Evolutionary conservation across 2,329 filamentous ascomycete genomes (phyloP).

Genomic region (Raffaelea albimanens): DNA sequence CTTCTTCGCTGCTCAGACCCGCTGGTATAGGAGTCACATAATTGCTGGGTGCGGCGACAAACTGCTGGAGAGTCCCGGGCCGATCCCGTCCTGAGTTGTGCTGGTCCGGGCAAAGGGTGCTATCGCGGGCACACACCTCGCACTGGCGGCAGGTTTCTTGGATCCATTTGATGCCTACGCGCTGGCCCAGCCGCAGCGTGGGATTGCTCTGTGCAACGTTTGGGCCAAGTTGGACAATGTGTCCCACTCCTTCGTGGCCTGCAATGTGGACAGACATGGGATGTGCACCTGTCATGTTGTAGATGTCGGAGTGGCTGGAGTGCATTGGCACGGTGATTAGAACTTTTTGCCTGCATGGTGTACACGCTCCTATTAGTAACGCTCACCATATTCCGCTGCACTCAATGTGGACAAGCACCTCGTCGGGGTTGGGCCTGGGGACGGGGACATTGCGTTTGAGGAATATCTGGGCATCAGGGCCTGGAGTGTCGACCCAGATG

Average conservation of each 20-base stretch:
- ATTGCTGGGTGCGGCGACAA: not conserved
- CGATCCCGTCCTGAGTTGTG: constrained; percentile 9
- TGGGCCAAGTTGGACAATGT: constrained; percentile 1
- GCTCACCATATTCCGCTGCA: constrained; percentile 6
- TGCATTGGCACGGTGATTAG: not conserved
- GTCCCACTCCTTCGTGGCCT: constrained; percentile 6
- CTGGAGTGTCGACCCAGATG: constrained; percentile 3
- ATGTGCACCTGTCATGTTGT: constrained; percentile 7
- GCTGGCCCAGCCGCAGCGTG: constrained; percentile 1
- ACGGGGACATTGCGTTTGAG: constrained; percentile 4
- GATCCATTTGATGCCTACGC: constrained; percentile 9
- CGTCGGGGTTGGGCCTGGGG: not conserved
- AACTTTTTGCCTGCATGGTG: not conserved
- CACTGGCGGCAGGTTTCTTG: constrained; percentile 4
- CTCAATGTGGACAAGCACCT: constrained; percentile 3
- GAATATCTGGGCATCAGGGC: not conserved
- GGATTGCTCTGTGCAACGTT: not conserved
- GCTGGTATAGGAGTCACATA: constrained; percentile 2
- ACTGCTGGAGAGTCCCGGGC: constrained; percentile 7
- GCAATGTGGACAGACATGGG: constrained; percentile 6
- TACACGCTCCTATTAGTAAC: too few species aligned
- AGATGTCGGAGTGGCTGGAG: constrained; percentile 9
- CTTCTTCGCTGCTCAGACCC: constrained; percentile 1
- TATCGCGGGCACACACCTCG: constrained; percentile 7
- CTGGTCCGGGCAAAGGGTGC: constrained; percentile 5